Conservation (phyloP, 2,329 filamentous ascomycete species). For the Camptophora hylomeconis region DNA sequence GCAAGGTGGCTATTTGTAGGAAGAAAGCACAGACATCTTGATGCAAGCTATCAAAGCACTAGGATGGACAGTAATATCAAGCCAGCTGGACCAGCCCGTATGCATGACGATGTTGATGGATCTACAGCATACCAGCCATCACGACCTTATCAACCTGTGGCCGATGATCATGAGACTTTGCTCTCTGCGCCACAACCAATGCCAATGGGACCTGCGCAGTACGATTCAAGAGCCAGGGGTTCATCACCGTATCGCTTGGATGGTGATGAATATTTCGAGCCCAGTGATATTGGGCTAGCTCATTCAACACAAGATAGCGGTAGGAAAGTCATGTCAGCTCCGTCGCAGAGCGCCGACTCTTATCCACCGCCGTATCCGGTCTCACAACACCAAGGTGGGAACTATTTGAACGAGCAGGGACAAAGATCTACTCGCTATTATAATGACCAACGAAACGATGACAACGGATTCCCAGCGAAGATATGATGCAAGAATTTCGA, state of each 20-base stretch:
- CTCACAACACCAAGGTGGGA: too few species aligned
- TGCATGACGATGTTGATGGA: neutral
- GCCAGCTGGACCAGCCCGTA: neutral
- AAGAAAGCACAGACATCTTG: constrained; percentile 36
- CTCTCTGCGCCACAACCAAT: neutral
- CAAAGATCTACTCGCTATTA: too few species aligned
- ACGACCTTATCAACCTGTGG: constrained; percentile 2
- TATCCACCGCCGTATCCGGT: constrained; percentile 3
- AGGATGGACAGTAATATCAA: constrained; percentile 19
- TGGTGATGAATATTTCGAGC: constrained; percentile 4
- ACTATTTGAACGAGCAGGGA: too few species aligned
- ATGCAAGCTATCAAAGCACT: constrained; percentile 26
- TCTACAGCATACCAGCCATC: constrained; percentile 1
- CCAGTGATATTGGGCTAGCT: constrained; percentile 14
- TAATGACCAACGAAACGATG: too few species aligned
- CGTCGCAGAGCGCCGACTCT: too few species aligned
- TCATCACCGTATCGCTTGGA: neutral
- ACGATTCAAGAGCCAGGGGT: neutral
- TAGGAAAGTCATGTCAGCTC: too few species aligned
- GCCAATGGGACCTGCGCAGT: neutral
- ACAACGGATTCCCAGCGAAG: too few species aligned
- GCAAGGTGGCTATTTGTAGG: constrained; percentile 73
- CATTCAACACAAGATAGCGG: constrained; percentile 9
- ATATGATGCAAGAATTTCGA: too few species aligned
- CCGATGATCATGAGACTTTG: neutral